Evolutionary conservation across 1,284 basidiomycete genomes (phyloP), one percentile per base, ranked within the genome.

Genomic region (Gymnopus androsaceus): DNA sequence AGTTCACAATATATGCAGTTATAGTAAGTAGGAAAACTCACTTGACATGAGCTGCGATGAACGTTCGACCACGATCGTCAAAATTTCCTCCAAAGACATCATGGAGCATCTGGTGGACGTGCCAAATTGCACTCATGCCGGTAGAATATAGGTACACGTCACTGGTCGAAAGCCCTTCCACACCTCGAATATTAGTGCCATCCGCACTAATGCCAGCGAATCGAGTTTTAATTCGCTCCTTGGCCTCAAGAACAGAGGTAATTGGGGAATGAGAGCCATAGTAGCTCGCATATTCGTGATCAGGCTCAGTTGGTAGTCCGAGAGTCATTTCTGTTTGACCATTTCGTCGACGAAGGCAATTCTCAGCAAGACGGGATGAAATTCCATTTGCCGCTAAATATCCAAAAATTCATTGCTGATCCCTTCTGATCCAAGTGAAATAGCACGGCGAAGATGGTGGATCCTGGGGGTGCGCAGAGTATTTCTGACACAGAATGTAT

Each of bases 51-150:
- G 57, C 61, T 23, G 60, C 48, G 47, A 56, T 60, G 17, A 38
- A 48, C 2, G 21, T 19, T n/a, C 23, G 47, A 19, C 9, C 34
- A 17, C 14, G 12, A 27, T 25, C 41, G 30, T 27, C n/a, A 38
- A 2, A 36, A 37, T 45, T 53, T 41, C 23, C n/a, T n/a, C n/a
- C n/a, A n/a, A n/a, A 59, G 15, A 38, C 54, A 55, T 36, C 44
- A 44, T 51, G 36, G n/a, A 63, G 28, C 44, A 55, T 30, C 12
- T 31, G 15, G 21, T 55, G 56, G 37, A 82, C 75, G 59, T 82
- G 76, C 73, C 78, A 85, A 63, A 85, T 85, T 17, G 82, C 80
- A 52, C 75, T 77, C 83, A 85, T 85, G 28, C 83, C 83, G 9
- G 75, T 73, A 0, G 82, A 78, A 64, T 77, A 83, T 11, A 85